Evolutionary conservation across 2,329 filamentous ascomycete species (phyloP).

Genomic region (Cryphonectria carpinicola): DNA sequence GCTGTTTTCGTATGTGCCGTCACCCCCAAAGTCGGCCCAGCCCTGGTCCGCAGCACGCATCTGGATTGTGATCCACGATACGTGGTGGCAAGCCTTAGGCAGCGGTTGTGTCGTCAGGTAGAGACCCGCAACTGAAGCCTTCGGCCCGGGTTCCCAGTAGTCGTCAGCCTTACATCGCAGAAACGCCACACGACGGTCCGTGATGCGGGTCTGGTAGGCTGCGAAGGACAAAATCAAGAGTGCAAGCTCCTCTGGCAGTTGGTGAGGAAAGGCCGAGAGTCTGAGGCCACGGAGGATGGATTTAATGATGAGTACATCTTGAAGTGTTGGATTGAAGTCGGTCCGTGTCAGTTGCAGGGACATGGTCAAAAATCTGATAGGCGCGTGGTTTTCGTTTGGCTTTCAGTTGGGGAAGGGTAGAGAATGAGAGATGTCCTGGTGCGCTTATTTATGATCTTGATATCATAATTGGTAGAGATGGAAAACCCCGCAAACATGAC

Average conservation of each 20-base stretch:
- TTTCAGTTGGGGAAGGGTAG: background rate
- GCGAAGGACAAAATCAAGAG: constrained; percentile 6
- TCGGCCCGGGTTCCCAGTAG: constrained; percentile 7
- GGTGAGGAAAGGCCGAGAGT: background rate
- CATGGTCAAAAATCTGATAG: background rate
- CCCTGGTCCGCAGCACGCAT: constrained; percentile 31
- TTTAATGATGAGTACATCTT: background rate
- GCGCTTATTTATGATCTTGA: no score
- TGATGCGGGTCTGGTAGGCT: constrained; percentile 4
- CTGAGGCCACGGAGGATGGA: constrained; percentile 2
- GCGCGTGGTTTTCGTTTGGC: background rate
- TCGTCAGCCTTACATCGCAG: background rate
- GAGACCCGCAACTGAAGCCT: constrained; percentile 11
- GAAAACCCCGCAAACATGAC: no score
- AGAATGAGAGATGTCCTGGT: background rate
- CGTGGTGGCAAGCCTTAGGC: constrained; percentile 5
- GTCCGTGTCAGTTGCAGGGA: background rate
- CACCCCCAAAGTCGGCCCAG: constrained; percentile 29
- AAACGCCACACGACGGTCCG: background rate
- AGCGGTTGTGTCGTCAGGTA: constrained; percentile 11
- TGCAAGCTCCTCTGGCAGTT: background rate
- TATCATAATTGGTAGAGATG: no score
- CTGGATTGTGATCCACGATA: constrained; percentile 30
- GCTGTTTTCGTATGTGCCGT: constrained; percentile 31
- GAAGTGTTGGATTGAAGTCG: constrained; percentile 9